phyloP scores from a whole-genome alignment of 768 basidiomycete genomes.

The Daedaleopsis sinensis region DNA sequence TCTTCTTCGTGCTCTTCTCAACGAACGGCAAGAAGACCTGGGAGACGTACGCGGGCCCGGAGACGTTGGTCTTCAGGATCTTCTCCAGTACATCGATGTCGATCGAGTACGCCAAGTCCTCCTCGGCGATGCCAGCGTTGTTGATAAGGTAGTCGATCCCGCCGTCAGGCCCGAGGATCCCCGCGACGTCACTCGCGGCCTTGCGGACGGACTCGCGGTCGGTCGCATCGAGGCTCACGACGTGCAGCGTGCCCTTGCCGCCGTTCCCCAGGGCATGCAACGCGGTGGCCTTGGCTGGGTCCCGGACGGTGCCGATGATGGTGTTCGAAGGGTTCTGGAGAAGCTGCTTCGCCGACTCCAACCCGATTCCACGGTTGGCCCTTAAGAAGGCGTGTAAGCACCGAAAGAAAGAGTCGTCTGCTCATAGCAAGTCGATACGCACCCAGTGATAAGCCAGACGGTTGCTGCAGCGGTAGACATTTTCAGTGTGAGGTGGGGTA shows the following conservation, averaged over 20 bases:
- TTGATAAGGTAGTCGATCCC: constrained; percentile 44
- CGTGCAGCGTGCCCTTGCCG: constrained; percentile 35
- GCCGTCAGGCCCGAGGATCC: constrained; percentile 27
- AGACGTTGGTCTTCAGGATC: constrained; percentile 29
- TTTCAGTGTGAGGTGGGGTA: too few relatives aligned
- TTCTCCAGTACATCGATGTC: background rate
- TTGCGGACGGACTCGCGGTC: constrained; percentile 31
- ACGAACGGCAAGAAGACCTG: constrained; percentile 37
- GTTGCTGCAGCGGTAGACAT: too few relatives aligned
- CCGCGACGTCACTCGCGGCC: constrained; percentile 25
- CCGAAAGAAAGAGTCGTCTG: background rate
- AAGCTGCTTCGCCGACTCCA: constrained; percentile 30
- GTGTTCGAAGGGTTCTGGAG: constrained; percentile 21
- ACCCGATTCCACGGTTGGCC: constrained; percentile 34
- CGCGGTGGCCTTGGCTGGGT: constrained; percentile 23
- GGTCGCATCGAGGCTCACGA: constrained; percentile 36
- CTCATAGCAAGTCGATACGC: background rate
- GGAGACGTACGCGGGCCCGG: constrained; percentile 38
- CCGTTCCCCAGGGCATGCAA: constrained; percentile 24
- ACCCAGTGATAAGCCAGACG: constrained; percentile 30
- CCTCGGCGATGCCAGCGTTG: constrained; percentile 37
- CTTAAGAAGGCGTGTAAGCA: constrained; percentile 15
- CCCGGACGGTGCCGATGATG: constrained; percentile 36
- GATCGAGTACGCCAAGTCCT: background rate
- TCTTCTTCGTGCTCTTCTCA: constrained; percentile 32